Conservation (phyloP, 2,329 filamentous ascomycete species). For the Cadophora malorum region DNA sequence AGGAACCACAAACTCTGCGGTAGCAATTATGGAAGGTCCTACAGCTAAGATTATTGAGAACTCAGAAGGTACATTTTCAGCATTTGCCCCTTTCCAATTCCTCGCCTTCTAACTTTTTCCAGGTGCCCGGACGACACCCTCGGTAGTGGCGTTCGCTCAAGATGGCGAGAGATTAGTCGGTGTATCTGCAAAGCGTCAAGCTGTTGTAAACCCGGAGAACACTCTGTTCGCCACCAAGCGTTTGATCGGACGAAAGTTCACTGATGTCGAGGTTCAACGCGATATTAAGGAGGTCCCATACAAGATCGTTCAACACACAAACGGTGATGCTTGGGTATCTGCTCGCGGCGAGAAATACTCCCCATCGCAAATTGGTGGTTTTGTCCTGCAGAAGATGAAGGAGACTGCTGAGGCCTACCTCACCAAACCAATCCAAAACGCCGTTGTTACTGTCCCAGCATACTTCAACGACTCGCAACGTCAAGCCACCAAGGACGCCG, state of each 20-base stretch:
- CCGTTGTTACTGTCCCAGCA: conserved; percentile 93
- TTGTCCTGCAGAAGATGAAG: conserved; percentile 98
- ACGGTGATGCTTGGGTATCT: conserved; percentile 95
- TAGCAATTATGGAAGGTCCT: conserved; percentile 98
- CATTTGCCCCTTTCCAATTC: conserved; percentile 26
- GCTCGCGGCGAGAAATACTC: conserved; percentile 95
- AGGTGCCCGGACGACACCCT: conserved; percentile 91
- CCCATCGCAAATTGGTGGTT: conserved; percentile 97
- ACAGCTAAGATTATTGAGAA: conserved; percentile 96
- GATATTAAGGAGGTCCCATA: conserved; percentile 98
- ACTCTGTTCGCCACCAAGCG: conserved; percentile 98
- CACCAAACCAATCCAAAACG: conserved; percentile 90
- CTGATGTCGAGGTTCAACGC: conserved; percentile 89
- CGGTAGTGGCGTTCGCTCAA: conserved; percentile 93
- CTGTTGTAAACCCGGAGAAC: conserved; percentile 98
- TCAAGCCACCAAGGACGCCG: conserved; percentile 97
- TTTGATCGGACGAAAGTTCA: conserved; percentile 98
- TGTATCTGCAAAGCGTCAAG: conserved; percentile 97
- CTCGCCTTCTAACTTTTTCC: conserved; percentile 24
- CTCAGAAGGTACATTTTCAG: conserved; percentile 74
- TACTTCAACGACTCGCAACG: conserved; percentile 99
- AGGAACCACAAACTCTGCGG: conserved; percentile 96
- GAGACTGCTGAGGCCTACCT: conserved; percentile 96
- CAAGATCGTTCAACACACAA: conserved; percentile 97
- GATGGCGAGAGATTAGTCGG: conserved; percentile 96